Conservation (phyloP, 106 monocot genomes). For the Dendrobium officinale region DNA sequence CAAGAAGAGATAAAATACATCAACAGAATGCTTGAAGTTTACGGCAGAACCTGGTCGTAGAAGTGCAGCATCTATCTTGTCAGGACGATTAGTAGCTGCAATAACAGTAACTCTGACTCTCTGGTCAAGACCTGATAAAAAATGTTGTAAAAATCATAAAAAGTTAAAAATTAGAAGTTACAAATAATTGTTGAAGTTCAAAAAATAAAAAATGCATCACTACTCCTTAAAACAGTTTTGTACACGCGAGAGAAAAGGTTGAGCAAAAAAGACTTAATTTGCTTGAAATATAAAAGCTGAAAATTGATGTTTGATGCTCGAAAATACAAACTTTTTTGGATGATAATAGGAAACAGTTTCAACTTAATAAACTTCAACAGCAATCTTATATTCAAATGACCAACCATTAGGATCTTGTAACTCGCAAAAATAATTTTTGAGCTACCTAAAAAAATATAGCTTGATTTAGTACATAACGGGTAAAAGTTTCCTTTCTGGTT, state of each 20-base stretch:
- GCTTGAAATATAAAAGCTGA: background rate
- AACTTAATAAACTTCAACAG: background rate
- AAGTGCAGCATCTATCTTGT: slow-evolving; percentile 94
- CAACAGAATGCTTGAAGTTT: background rate
- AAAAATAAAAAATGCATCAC: background rate
- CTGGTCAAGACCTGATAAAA: slow-evolving; percentile 65
- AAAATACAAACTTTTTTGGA: background rate
- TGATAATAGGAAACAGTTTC: background rate
- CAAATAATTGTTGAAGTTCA: background rate
- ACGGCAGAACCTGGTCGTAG: slow-evolving; percentile 65
- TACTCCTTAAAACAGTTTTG: background rate
- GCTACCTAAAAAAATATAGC: too few species aligned
- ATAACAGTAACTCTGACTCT: slow-evolving; percentile 77
- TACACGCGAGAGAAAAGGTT: background rate
- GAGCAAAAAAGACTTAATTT: background rate
- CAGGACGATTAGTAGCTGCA: slow-evolving; percentile 98
- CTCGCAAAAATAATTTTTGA: too few species aligned
- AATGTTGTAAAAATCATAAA: background rate
- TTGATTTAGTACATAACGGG: too few species aligned
- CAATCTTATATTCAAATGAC: too few species aligned
- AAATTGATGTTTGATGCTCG: background rate
- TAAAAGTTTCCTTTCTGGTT: too few species aligned
- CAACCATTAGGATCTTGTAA: too few species aligned
- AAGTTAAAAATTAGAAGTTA: background rate
- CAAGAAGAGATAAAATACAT: background rate